Conservation (phyloP, 1,139 yeast species). For the Sugiyamaella castrensis region DNA sequence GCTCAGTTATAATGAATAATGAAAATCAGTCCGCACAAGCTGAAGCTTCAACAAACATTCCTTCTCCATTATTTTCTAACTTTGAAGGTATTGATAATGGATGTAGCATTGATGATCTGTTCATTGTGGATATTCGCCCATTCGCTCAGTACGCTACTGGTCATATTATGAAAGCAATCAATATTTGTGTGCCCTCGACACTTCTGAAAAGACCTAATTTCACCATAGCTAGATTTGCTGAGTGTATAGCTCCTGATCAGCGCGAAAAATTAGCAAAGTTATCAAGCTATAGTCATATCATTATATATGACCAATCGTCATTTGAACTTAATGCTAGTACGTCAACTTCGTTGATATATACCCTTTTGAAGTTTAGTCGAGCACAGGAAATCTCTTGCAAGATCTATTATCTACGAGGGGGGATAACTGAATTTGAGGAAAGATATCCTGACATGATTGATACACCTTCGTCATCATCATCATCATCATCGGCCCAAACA, state of each 20-base stretch:
- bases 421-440: constrained; percentile 36
- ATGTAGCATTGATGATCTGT: neutral
- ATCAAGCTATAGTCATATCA: constrained; percentile 35
- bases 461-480: neutral
- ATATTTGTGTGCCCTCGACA: constrained; percentile 76
- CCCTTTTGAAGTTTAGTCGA: constrained; percentile 50
- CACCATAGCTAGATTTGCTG: constrained; percentile 53
- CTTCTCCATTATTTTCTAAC: too few species aligned
- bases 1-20: too few species aligned
- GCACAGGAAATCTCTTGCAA: constrained; percentile 31
- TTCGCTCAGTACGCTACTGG: constrained; percentile 56
- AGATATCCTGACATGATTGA: constrained; percentile 31
- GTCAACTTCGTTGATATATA: constrained; percentile 32
- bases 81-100: neutral
- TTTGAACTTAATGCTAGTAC: constrained; percentile 40
- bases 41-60: too few species aligned
- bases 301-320: constrained; percentile 51
- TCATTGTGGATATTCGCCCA: constrained; percentile 65
- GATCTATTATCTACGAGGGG: constrained; percentile 34
- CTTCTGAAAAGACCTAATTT: constrained; percentile 66
- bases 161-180: constrained; percentile 56
- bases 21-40: too few species aligned
- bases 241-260: constrained; percentile 48
- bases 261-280: constrained; percentile 32
- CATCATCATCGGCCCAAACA: constrained; percentile 3